phyloP scores from a whole-genome alignment of 176 grass and related monocot species.

The Musa beccarii region DNA sequence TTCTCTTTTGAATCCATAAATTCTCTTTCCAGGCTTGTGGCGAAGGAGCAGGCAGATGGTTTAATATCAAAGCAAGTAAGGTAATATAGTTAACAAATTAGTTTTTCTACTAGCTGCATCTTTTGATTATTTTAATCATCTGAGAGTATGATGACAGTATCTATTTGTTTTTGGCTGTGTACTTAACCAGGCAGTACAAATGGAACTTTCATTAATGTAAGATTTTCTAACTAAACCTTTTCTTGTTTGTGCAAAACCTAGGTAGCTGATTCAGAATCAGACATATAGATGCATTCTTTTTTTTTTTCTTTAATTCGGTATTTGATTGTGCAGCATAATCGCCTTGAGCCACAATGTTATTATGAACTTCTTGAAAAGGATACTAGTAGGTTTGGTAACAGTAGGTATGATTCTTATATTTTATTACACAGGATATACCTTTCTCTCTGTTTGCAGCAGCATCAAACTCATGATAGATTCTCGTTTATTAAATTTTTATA shows the following conservation, averaged over 20 bases:
- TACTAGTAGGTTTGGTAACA: conserved; percentile 90
- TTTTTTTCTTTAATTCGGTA: not conserved
- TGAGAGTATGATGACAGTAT: not conserved
- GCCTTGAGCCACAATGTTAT: conserved; percentile 75
- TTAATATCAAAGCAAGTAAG: conserved; percentile 77
- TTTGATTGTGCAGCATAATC: conserved; percentile 52
- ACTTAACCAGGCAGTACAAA: conserved; percentile 77
- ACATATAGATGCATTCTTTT: not conserved
- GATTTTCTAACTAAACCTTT: conserved; percentile 17
- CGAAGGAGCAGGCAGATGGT: conserved; percentile 85
- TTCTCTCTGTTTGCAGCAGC: not conserved
- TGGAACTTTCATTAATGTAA: conserved; percentile 94
- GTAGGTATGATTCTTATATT: conserved; percentile 50
- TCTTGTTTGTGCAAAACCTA: conserved; percentile 2
- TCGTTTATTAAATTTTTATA: not conserved
- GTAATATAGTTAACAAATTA: conserved; percentile 23
- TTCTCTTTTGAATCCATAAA: conserved; percentile 19
- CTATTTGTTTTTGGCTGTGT: not conserved
- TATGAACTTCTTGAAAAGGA: conserved; percentile 98
- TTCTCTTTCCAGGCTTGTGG: conserved; percentile 50
- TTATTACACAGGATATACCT: not conserved
- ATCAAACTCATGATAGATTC: not conserved
- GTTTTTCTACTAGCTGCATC: not conserved
- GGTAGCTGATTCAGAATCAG: not conserved
- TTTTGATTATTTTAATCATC: not conserved